Evolutionary conservation across 2,329 filamentous ascomycete genomes (phyloP).

Genomic region (Monosporascus sp.): DNA sequence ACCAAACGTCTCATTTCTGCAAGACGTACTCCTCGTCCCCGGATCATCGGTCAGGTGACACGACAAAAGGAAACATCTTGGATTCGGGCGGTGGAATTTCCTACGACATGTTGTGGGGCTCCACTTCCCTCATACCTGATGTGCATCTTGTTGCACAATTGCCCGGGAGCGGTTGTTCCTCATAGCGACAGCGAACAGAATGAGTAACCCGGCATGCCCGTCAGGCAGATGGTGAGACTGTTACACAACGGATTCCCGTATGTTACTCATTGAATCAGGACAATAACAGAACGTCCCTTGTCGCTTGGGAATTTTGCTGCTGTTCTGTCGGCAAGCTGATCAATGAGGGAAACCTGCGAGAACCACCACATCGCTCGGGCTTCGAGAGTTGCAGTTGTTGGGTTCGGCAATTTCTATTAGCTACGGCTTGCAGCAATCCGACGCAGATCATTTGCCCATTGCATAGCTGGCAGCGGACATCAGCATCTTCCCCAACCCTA

Average conservation of each 20-base stretch:
- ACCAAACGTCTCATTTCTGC: background rate
- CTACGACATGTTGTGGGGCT: background rate
- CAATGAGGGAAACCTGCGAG: background rate
- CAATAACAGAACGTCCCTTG: background rate
- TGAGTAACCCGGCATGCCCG: no score
- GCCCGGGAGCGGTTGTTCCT: background rate
- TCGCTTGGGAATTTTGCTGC: no score
- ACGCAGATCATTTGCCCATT: background rate
- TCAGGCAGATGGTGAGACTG: no score
- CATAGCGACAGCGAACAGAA: background rate
- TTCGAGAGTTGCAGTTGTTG: background rate
- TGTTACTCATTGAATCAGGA: background rate
- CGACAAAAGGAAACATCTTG: background rate
- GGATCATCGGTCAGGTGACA: background rate
- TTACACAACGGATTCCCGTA: background rate
- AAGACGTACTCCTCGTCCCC: background rate
- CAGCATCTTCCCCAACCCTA: background rate
- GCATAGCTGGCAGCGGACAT: background rate
- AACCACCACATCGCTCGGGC: background rate
- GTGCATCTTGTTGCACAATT: background rate
- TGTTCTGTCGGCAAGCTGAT: background rate
- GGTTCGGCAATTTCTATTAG: background rate
- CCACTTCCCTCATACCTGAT: background rate
- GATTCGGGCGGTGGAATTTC: background rate
- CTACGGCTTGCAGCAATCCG: background rate